Evolutionary conservation across 2,329 filamentous ascomycete genomes (phyloP).

Genomic region (Calonectria pauciramosa): DNA sequence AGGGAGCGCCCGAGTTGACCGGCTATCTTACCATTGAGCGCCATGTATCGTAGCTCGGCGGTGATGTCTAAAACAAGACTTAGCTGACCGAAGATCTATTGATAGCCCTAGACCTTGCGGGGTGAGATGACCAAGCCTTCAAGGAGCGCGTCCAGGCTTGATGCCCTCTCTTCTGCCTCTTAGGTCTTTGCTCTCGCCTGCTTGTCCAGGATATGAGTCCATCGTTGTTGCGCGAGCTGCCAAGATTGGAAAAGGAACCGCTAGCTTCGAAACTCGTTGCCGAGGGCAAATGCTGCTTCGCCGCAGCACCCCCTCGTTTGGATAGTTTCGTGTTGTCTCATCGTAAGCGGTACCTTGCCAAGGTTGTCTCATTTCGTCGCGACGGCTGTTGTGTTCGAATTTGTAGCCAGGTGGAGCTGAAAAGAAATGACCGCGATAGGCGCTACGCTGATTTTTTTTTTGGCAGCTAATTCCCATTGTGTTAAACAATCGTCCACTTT

Average conservation of each 20-base stretch:
- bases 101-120: slow-evolving; percentile 19
- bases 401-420: not conserved
- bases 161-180: not conserved
- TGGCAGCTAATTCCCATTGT: not conserved
- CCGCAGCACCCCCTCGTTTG: slow-evolving; percentile 9
- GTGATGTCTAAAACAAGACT: slow-evolving; percentile 20
- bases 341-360: not conserved
- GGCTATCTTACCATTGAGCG: not conserved
- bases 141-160: not conserved
- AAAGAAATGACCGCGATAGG: not conserved
- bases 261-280: not conserved
- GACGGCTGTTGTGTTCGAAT: not conserved
- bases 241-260: not conserved
- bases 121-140: slow-evolving; percentile 15
- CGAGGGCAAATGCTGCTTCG: not conserved
- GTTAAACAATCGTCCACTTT: not conserved
- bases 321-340: slow-evolving; percentile 8
- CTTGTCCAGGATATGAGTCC: not conserved
- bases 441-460: not conserved
- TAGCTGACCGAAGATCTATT: slow-evolving; percentile 24
- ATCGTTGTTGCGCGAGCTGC: not conserved
- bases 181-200: not conserved
- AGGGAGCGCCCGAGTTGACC: not conserved
- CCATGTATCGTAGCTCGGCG: slow-evolving; percentile 9
- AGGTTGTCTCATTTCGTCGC: not conserved